phyloP scores from a whole-genome alignment of 2,329 filamentous ascomycete genomes.

The Aspergillus novofumigatus region DNA sequence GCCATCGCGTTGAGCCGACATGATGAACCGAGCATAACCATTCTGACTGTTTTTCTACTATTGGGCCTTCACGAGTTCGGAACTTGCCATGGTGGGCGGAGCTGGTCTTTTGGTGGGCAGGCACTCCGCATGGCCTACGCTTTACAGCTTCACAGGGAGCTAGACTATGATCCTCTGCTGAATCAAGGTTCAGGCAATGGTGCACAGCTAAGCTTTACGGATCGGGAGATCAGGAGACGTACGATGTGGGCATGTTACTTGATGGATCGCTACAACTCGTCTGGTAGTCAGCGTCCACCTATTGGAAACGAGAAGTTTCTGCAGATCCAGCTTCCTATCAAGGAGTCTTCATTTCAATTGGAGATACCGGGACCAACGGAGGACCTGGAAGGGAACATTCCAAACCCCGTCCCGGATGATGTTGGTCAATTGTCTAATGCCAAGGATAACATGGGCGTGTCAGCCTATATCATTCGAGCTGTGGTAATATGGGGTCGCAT shows the following conservation, averaged over 20 bases:
- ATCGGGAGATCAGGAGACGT: conserved; percentile 84
- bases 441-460: conserved; percentile 86
- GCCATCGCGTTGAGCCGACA: conserved; percentile 83
- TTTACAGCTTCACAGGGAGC: conserved; percentile 84
- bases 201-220: conserved; percentile 75
- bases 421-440: conserved; percentile 63
- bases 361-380: conserved; percentile 88
- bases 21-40: conserved; percentile 94
- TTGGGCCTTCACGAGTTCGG: conserved; percentile 93
- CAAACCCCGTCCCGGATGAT: conserved; percentile 58
- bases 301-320: conserved; percentile 88
- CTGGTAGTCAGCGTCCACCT: conserved; percentile 84
- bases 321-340: conserved; percentile 84
- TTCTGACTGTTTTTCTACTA: conserved; percentile 82
- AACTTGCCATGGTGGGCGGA: conserved; percentile 90
- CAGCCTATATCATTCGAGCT: conserved; percentile 80
- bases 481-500: conserved; percentile 88
- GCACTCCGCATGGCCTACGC: conserved; percentile 97
- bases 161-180: conserved; percentile 71
- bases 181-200: conserved; percentile 54
- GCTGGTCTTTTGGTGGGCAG: conserved; percentile 93
- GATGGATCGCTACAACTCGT: conserved; percentile 97
- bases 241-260: conserved; percentile 98
- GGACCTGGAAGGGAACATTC: conserved; percentile 67
- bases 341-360: conserved; percentile 83